Conservation (phyloP, 2,329 filamentous ascomycete species). For the Colletotrichum sp. region DNA sequence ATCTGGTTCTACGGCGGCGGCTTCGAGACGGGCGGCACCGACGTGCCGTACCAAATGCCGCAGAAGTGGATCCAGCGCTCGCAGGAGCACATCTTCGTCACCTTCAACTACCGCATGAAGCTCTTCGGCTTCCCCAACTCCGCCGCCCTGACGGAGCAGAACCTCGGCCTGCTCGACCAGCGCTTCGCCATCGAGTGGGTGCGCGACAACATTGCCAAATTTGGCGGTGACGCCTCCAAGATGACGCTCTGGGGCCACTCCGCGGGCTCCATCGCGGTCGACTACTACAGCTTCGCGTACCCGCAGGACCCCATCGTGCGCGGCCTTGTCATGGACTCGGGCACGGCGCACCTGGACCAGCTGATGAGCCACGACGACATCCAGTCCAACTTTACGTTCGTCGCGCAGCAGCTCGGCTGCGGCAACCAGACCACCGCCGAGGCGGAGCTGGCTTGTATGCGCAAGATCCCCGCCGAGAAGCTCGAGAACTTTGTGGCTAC, state of each 20-base stretch:
- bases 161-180: conserved; percentile 59
- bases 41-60: conserved; percentile 31
- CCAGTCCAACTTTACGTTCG: conserved; percentile 42
- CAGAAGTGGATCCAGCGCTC: conserved; percentile 31
- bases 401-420: conserved; percentile 40
- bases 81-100: conserved; percentile 31
- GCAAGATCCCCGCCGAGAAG: conserved; percentile 32
- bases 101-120: conserved; percentile 34
- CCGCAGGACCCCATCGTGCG: conserved; percentile 43
- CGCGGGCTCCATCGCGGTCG: conserved; percentile 44
- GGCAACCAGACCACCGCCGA: conserved; percentile 35
- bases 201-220: conserved; percentile 51
- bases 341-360: conserved; percentile 28
- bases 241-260: conserved; percentile 55
- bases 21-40: conserved; percentile 28
- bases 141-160: conserved; percentile 34
- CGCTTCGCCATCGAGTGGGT: conserved; percentile 58
- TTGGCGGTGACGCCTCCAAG: conserved; percentile 52
- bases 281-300: conserved; percentile 47
- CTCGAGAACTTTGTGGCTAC: conserved; percentile 35
- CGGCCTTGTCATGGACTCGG: conserved; percentile 43
- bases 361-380: conserved; percentile 35
- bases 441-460: conserved; percentile 42
- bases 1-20: conserved; percentile 31
- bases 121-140: conserved; percentile 36